phyloP scores from a whole-genome alignment of 129 eudicot genomes.

The Scalesia atractyloides region DNA sequence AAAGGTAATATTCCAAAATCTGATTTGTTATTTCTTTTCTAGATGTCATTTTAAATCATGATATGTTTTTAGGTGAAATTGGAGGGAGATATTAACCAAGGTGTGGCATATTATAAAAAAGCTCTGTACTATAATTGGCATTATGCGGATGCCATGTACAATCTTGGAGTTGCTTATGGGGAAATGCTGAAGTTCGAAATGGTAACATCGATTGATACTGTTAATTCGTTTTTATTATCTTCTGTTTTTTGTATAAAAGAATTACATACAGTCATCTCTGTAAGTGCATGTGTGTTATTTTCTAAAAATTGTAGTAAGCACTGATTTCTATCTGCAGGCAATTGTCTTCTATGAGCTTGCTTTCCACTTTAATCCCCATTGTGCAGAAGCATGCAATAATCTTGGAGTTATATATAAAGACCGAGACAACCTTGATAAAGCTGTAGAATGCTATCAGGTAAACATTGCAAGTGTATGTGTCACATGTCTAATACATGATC shows the following conservation, averaged over 20 bases:
- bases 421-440: constrained; percentile 97
- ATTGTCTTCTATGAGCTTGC: constrained; percentile 98
- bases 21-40: not conserved
- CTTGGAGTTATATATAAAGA: constrained; percentile 96
- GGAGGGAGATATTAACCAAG: constrained; percentile 96
- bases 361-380: constrained; percentile 98
- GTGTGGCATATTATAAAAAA: constrained; percentile 87
- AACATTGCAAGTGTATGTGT: constrained; percentile 9
- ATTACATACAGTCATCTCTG: constrained; percentile 5
- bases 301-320: constrained; percentile 18
- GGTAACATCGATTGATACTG: constrained; percentile 49
- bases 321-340: constrained; percentile 56
- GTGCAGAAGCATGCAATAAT: constrained; percentile 99
- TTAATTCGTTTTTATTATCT: not conserved
- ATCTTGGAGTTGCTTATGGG: constrained; percentile 98
- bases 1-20: too few species aligned
- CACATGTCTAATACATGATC: not conserved
- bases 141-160: constrained; percentile 99
- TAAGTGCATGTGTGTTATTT: constrained; percentile 12
- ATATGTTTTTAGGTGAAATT: constrained; percentile 68
- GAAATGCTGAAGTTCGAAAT: constrained; percentile 98
- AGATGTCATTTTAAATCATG: constrained; percentile 1
- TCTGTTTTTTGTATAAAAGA: constrained; percentile 3
- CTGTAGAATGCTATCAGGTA: constrained; percentile 97
- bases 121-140: constrained; percentile 98